Conservation (phyloP, 768 basidiomycete genomes). For the Xerocomus spinulosus region DNA sequence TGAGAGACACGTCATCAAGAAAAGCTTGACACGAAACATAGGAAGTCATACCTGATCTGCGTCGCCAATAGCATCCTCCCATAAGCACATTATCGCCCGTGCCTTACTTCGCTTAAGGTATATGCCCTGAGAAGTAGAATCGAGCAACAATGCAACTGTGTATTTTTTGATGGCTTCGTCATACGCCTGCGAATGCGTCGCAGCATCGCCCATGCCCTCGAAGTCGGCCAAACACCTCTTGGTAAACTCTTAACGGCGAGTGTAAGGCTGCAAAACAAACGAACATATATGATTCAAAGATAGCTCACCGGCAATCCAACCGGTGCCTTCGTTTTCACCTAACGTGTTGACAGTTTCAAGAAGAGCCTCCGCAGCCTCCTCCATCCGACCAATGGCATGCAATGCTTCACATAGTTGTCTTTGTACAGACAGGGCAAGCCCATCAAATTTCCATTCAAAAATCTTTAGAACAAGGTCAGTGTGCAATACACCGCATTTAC, state of each 20-base stretch:
- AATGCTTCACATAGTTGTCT: constrained; percentile 12
- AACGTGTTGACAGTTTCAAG: constrained; percentile 4
- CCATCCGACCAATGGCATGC: constrained; percentile 7
- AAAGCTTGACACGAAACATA: not conserved
- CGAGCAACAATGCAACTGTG: constrained; percentile 11
- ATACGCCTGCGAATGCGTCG: constrained; percentile 1
- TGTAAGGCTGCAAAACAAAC: not conserved
- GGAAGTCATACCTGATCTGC: constrained; percentile 8
- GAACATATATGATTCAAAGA: not conserved
- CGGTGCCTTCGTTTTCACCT: not conserved
- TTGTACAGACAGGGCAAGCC: constrained; percentile 4
- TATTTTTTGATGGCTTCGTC: constrained; percentile 15
- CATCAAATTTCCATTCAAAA: constrained; percentile 12
- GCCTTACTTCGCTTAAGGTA: constrained; percentile 15
- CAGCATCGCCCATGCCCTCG: constrained; percentile 12
- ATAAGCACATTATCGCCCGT: constrained; percentile 3
- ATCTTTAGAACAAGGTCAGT: constrained; percentile 6
- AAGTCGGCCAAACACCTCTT: constrained; percentile 2
- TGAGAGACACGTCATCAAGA: not conserved
- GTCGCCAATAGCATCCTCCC: constrained; percentile 14
- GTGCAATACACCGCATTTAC: not conserved
- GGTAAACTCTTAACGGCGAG: constrained; percentile 3
- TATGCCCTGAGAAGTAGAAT: not conserved
- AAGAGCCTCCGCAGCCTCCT: constrained; percentile 10
- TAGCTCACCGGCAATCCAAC: constrained; percentile 7